Conservation (phyloP, 106 monocot species). For the Triglochin maritima region DNA sequence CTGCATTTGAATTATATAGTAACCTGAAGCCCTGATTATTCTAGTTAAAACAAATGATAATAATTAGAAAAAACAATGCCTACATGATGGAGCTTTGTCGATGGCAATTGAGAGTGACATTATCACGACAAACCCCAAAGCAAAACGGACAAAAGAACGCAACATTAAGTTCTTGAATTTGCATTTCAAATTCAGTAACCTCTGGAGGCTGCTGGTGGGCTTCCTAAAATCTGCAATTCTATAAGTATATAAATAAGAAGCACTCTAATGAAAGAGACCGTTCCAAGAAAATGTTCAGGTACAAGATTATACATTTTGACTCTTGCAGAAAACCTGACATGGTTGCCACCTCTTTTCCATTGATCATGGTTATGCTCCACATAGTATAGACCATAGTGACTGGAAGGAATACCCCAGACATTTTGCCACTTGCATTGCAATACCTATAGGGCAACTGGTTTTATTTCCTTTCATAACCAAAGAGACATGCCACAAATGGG, state of each 20-base stretch:
- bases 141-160: constrained; percentile 21
- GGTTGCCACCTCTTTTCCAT: constrained; percentile 9
- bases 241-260: constrained; percentile 12
- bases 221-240: constrained; percentile 6
- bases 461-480: background rate
- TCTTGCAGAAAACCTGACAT: constrained; percentile 2
- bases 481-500: too few relatives aligned
- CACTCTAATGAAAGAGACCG: constrained; percentile 15
- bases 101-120: constrained; percentile 43
- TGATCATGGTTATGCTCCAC: constrained; percentile 3
- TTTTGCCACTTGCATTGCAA: constrained; percentile 1
- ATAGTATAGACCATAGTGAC: background rate
- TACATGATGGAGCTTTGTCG: constrained; percentile 58
- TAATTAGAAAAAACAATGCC: constrained; percentile 14
- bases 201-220: constrained; percentile 5
- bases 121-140: constrained; percentile 46
- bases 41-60: background rate
- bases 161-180: constrained; percentile 24
- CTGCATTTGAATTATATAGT: constrained; percentile 25
- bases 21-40: background rate
- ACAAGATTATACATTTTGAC: constrained; percentile 1
- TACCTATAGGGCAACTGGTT: background rate
- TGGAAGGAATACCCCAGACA: background rate
- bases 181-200: constrained; percentile 22
- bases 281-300: constrained; percentile 3